phyloP scores from a whole-genome alignment of 169 alveolate genomes.

The Cryptosporidium bovis region DNA sequence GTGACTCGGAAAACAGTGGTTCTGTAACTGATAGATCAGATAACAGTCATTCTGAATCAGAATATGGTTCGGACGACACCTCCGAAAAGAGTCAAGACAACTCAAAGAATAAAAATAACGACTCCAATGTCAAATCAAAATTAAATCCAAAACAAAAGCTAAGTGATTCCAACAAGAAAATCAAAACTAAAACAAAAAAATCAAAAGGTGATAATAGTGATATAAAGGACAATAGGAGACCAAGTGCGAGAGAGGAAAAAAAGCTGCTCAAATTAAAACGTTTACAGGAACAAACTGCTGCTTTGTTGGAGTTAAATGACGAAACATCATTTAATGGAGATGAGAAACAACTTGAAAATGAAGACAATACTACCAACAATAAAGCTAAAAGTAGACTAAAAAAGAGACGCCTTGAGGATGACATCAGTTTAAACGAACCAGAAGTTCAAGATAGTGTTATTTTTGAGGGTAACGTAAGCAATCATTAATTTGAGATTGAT shows the following conservation, averaged over 20 bases:
- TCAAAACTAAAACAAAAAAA: neutral
- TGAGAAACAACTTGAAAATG: neutral
- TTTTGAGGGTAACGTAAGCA: no score
- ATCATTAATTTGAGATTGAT: no score
- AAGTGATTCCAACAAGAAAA: neutral
- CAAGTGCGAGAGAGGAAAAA: constrained; percentile 26
- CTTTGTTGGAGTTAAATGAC: neutral
- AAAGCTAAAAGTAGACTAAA: constrained; percentile 29
- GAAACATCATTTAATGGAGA: neutral
- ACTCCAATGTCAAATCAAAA: neutral
- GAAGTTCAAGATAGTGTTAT: neutral
- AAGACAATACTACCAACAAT: neutral
- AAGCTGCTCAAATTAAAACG: constrained; percentile 28
- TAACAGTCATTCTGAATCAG: constrained; percentile 3
- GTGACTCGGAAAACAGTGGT: neutral
- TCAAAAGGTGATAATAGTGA: neutral
- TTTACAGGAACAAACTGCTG: constrained; percentile 55
- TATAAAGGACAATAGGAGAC: neutral
- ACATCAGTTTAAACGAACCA: neutral
- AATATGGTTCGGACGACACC: neutral
- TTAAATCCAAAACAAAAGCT: neutral
- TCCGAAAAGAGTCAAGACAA: no score
- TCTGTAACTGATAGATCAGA: neutral
- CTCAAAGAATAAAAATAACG: no score
- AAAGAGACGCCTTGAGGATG: constrained; percentile 44